phyloP scores from a whole-genome alignment of 2,329 filamentous ascomycete species.

The Dissoconium aciculare region DNA sequence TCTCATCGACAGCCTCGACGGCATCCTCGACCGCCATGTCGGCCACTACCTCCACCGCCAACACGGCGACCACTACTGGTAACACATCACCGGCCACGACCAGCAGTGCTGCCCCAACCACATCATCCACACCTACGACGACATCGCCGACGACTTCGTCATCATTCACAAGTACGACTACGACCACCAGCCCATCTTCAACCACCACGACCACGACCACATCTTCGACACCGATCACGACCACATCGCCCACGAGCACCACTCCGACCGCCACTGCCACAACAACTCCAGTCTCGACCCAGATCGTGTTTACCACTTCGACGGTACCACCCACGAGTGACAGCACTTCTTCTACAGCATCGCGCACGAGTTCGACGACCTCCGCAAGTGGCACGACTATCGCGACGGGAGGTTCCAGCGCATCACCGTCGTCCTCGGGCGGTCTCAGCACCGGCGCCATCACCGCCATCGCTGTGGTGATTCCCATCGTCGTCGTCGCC shows the following conservation, averaged over 20 bases:
- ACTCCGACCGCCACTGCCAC: conserved; percentile 2
- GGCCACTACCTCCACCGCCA: neutral
- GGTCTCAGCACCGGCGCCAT: conserved; percentile 49
- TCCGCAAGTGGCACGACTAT: neutral
- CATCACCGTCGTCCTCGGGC: conserved; percentile 14
- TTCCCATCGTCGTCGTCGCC: conserved; percentile 79
- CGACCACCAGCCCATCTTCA: conserved; percentile 6
- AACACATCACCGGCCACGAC: neutral
- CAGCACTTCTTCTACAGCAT: neutral
- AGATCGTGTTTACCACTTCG: conserved; percentile 2
- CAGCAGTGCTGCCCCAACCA: neutral
- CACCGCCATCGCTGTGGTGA: conserved; percentile 85
- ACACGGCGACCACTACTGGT: neutral
- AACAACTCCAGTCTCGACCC: conserved; percentile 5
- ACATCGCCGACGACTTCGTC: conserved; percentile 11
- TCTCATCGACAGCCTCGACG: too few species aligned
- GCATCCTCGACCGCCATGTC: neutral
- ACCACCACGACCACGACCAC: conserved; percentile 9
- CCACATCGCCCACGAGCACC: conserved; percentile 1
- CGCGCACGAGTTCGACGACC: neutral
- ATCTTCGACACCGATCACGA: conserved; percentile 7
- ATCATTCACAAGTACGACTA: conserved; percentile 7
- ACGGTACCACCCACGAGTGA: conserved; percentile 3
- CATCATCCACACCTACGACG: conserved; percentile 9
- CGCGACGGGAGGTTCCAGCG: conserved; percentile 4